These are phyloP conservation scores for Sporisorium reilianum DNA, from an alignment of 1,284 basidiomycete species.

Conservation along the genomic window DNA sequence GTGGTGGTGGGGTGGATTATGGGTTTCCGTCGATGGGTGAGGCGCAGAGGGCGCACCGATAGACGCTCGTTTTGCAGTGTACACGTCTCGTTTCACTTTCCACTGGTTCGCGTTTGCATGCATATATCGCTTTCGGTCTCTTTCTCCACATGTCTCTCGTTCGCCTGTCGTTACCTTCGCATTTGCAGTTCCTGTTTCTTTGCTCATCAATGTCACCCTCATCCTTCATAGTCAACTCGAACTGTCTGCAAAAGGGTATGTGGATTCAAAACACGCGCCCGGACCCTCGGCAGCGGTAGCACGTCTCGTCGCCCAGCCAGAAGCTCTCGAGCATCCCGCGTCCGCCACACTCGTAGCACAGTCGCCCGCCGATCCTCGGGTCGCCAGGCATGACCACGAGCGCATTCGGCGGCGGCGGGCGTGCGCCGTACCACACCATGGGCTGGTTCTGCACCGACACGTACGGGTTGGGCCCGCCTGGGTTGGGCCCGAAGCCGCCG, in stretches of 20 bases:
- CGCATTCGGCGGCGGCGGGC: constrained; percentile 35
- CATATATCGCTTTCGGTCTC: background rate
- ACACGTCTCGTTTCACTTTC: too few relatives aligned
- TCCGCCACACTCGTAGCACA: constrained; percentile 48
- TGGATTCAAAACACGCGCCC: constrained; percentile 31
- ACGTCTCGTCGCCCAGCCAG: constrained; percentile 54
- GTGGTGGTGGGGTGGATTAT: constrained; percentile 15
- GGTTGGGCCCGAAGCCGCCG: constrained; percentile 32
- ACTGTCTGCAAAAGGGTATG: constrained; percentile 3
- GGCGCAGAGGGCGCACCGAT: background rate
- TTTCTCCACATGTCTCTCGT: constrained; percentile 1
- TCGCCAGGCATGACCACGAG: constrained; percentile 50
- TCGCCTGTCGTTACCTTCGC: constrained; percentile 5
- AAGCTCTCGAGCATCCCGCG: constrained; percentile 46
- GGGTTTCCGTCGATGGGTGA: constrained; percentile 30
- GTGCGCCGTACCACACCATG: constrained; percentile 12
- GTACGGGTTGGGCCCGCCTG: constrained; percentile 36
- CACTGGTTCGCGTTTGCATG: constrained; percentile 7
- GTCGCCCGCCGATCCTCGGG: constrained; percentile 43
- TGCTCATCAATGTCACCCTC: constrained; percentile 5
- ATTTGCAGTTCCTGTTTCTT: too few relatives aligned
- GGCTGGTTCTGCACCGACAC: constrained; percentile 25
- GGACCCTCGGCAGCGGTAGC: constrained; percentile 32
- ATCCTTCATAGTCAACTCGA: background rate
- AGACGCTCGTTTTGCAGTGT: background rate